Evolutionary conservation across 192 early-diverging fungal species (phyloP), one percentile per base, ranked within the genome.

Genomic region (Umbelopsis vinacea): DNA sequence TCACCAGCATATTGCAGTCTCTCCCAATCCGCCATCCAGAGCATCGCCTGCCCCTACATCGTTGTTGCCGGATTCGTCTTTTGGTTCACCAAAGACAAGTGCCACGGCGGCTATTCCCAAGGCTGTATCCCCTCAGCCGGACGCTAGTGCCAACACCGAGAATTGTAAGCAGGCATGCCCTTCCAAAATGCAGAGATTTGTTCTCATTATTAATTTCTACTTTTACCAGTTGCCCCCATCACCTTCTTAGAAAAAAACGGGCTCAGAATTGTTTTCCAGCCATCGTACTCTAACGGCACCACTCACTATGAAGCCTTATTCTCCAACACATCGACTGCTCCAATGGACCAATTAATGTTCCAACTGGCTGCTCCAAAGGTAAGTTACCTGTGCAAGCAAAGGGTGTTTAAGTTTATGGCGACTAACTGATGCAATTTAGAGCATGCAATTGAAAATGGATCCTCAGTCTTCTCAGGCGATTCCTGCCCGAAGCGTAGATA

Each of bases 361-460:
- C 75, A 75, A 6, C 66, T 86, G 4, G 85, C 85, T 0, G 82
- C 78, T 4, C 85, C 85, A 10, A 86, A 84, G 75, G 83, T 80
- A 68, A 50, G 38, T 53, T 66, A 24, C 29, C 29, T 29, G 29
- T 1, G 1, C 29, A 29, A 29, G 29, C 29, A 29, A 29, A 29
- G 1, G 29, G 3, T 29, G 29, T 1, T 2, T 29, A 29, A 1
- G 29, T 1, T 29, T 3, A 29, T 29, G 29, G 29, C 29, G 3
- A 29, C 29, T 29, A 29, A 29, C 29, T 3, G 3, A 29, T 29
- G 29, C 29, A 29, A 29, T 38, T 1, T 67, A 80, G 75, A 75
- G 70, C 12, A 73, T 86, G 71, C 82, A 82, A 53, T 60, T 86
- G 26, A 78, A 76, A 40, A 74, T 86, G 71, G 77, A 84, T 26